Evolutionary conservation across 169 alveolate genomes (phyloP).

Genomic region (Plasmodium adleri): DNA sequence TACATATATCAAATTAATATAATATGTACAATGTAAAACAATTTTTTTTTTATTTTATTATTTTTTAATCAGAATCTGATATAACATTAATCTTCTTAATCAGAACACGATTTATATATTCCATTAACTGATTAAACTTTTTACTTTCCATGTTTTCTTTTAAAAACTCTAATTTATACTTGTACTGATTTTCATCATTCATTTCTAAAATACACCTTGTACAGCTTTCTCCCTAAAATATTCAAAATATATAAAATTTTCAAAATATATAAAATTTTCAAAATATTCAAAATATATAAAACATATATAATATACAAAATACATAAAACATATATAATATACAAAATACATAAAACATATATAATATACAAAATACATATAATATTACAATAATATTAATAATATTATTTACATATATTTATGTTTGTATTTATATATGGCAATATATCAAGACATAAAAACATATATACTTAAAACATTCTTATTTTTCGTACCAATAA

Average conservation of each 20-base stretch:
- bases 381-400: no score
- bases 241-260: neutral
- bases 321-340: no score
- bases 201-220: slow-evolving; percentile 21
- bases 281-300: neutral
- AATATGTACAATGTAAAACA: neutral
- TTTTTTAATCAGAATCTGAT: slow-evolving; percentile 47
- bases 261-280: neutral
- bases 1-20: no score
- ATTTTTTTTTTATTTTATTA: no score
- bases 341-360: no score
- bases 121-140: slow-evolving; percentile 39
- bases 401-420: no score
- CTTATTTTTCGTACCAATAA: slow-evolving; percentile 30
- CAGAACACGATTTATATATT: slow-evolving; percentile 26
- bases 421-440: no score
- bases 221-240: slow-evolving; percentile 68
- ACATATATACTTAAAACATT: neutral
- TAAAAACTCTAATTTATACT: slow-evolving; percentile 33
- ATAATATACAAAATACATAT: no score
- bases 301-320: neutral
- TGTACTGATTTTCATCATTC: slow-evolving; percentile 25
- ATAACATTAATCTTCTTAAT: slow-evolving; percentile 25
- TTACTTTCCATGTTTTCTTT: slow-evolving; percentile 36
- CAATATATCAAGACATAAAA: neutral